Conservation (phyloP, 1,284 basidiomycete genomes). For the Violaceomyces palustris region DNA sequence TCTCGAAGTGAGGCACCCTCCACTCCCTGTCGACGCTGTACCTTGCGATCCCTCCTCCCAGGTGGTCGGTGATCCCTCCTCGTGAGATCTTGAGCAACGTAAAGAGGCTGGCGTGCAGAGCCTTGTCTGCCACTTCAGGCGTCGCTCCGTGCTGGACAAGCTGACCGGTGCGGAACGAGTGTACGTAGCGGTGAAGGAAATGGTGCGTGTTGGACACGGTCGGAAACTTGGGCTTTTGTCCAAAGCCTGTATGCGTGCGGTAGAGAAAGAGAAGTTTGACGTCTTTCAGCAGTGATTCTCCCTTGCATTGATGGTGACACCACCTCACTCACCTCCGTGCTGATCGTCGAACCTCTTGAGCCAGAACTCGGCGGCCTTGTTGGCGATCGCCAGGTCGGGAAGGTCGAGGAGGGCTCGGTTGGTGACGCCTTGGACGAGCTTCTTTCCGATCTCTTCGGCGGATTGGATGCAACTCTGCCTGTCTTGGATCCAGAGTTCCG, state of each 20-base stretch:
- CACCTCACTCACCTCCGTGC: slow-evolving; percentile 7
- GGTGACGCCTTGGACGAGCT: slow-evolving; percentile 1
- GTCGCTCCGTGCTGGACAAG: slow-evolving; percentile 18
- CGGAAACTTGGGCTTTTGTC: slow-evolving; percentile 56
- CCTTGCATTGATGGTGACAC: slow-evolving; percentile 6
- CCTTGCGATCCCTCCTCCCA: slow-evolving; percentile 56
- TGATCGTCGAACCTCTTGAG: slow-evolving; percentile 18
- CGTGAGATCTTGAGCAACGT: slow-evolving; percentile 53
- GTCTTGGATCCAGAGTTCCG: slow-evolving; percentile 19
- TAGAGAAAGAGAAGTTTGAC: slow-evolving; percentile 22
- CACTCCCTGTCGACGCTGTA: slow-evolving; percentile 57
- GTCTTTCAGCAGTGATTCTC: slow-evolving; percentile 9
- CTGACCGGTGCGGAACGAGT: not conserved
- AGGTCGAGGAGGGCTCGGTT: slow-evolving; percentile 31
- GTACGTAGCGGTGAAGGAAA: slow-evolving; percentile 33
- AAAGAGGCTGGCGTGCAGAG: slow-evolving; percentile 25
- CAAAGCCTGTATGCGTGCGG: slow-evolving; percentile 8
- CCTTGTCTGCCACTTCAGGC: not conserved
- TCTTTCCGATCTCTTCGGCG: slow-evolving; percentile 1
- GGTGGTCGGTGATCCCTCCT: slow-evolving; percentile 57
- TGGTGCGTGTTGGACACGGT: slow-evolving; percentile 43
- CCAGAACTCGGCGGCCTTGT: slow-evolving; percentile 26
- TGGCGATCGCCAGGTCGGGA: slow-evolving; percentile 15
- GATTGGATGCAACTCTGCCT: slow-evolving; percentile 1
- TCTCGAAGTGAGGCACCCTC: slow-evolving; percentile 58